Evolutionary conservation across 345 rosid species (phyloP).

Genomic region (Melaleuca quinquenervia): DNA sequence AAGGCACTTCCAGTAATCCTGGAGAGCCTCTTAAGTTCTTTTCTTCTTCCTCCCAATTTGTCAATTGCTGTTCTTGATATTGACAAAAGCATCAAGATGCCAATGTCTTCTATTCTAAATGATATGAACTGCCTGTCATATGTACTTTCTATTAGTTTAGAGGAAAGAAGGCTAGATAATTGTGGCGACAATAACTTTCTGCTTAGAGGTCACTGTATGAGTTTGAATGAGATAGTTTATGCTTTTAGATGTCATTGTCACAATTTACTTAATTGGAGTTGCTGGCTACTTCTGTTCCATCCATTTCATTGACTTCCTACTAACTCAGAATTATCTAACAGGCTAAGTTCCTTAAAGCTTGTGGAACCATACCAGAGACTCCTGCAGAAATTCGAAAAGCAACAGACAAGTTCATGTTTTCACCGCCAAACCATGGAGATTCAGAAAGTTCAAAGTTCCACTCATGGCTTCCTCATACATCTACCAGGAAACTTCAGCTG

Average conservation of each 20-base stretch:
- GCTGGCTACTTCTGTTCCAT: neutral
- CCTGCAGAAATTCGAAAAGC: conserved; percentile 52
- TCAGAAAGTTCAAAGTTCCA: conserved; percentile 30
- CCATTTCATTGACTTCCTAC: neutral
- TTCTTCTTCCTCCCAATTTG: neutral
- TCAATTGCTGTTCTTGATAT: neutral
- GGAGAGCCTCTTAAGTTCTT: neutral
- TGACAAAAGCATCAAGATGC: neutral
- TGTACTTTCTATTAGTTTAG: neutral
- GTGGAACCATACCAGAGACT: conserved; percentile 56
- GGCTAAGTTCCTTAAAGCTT: conserved; percentile 71
- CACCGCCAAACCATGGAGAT: conserved; percentile 22
- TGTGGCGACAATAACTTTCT: neutral
- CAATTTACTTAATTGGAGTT: neutral
- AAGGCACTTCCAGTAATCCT: neutral
- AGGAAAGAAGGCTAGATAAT: neutral
- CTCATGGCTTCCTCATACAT: conserved; percentile 58
- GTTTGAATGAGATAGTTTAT: neutral
- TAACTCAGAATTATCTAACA: conserved; percentile 5
- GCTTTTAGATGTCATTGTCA: neutral
- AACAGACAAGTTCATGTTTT: conserved; percentile 20
- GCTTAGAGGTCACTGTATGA: neutral
- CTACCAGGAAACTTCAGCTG: conserved; percentile 26
- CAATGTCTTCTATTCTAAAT: neutral
- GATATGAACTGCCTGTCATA: neutral